Conservation (phyloP, 345 rosid species). For the Syzygium oleosum region DNA sequence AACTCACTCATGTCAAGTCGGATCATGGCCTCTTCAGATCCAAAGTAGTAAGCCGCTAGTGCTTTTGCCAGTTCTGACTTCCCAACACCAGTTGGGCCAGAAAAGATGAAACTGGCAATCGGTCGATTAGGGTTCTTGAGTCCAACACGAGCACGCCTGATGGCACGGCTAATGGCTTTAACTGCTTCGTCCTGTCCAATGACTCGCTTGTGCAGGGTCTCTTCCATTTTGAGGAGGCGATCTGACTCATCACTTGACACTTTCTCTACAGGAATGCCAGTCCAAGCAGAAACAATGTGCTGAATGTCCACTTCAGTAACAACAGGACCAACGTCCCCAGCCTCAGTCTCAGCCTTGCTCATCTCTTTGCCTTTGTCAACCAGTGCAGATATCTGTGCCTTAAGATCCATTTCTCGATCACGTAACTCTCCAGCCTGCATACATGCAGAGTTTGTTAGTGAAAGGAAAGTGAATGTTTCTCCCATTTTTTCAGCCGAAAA, state of each 20-base stretch:
- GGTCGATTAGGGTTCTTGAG: slow-evolving; percentile 55
- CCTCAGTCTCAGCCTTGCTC: slow-evolving; percentile 95
- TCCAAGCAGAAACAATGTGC: slow-evolving; percentile 26
- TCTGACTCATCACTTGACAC: slow-evolving; percentile 23
- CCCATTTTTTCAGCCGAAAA: not conserved
- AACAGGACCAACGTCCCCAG: slow-evolving; percentile 71
- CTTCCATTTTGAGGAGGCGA: slow-evolving; percentile 24
- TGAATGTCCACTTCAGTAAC: slow-evolving; percentile 24
- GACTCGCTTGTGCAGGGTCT: slow-evolving; percentile 19
- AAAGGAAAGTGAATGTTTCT: not conserved
- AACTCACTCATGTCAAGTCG: slow-evolving; percentile 68
- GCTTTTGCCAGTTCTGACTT: slow-evolving; percentile 58
- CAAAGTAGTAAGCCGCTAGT: slow-evolving; percentile 49
- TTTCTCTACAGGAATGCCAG: slow-evolving; percentile 40
- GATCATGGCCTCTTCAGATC: slow-evolving; percentile 56
- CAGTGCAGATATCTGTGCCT: slow-evolving; percentile 78
- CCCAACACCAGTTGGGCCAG: slow-evolving; percentile 62
- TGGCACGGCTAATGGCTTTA: slow-evolving; percentile 40
- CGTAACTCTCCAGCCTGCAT: slow-evolving; percentile 93
- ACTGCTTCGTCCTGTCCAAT: slow-evolving; percentile 36
- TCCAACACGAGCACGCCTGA: slow-evolving; percentile 60
- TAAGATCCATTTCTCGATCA: slow-evolving; percentile 92
- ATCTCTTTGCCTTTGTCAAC: slow-evolving; percentile 88
- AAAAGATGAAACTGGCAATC: slow-evolving; percentile 53
- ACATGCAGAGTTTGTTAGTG: not conserved